phyloP scores from a whole-genome alignment of 1,139 yeast species.

The Hemisphaericaspora xylofermentans region DNA sequence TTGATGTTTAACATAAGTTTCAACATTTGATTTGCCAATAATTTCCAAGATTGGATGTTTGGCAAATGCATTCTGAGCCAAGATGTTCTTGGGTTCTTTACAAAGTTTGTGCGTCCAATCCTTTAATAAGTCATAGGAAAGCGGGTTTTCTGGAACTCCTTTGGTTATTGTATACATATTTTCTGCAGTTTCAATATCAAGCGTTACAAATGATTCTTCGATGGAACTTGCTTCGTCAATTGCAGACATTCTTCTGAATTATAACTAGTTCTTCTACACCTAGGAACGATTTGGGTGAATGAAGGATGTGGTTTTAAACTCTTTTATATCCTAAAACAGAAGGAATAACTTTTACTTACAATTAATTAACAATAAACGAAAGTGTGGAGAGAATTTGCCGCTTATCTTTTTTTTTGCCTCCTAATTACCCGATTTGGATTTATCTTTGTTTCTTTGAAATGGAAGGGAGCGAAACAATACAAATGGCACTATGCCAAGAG shows the following conservation, averaged over 20 bases:
- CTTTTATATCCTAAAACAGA: no score
- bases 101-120: conserved; percentile 53
- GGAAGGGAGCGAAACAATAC: no score
- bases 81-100: conserved; percentile 52
- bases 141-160: conserved; percentile 19
- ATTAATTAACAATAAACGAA: no score
- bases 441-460: no score
- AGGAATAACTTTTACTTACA: no score
- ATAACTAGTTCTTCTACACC: no score
- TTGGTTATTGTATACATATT: background rate
- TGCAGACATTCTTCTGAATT: background rate
- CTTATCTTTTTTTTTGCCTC: no score
- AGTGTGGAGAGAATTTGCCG: no score
- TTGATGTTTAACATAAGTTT: conserved; percentile 31
- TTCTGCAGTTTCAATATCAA: background rate
- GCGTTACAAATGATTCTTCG: background rate
- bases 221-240: background rate
- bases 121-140: conserved; percentile 32
- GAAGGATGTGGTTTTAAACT: no score
- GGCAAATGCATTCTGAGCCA: conserved; percentile 61
- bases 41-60: conserved; percentile 48
- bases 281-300: no score
- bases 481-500: no score
- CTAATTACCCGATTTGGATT: no score
- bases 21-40: conserved; percentile 29